Conservation (phyloP, 768 basidiomycete genomes). For the Kondoa subrosea region DNA sequence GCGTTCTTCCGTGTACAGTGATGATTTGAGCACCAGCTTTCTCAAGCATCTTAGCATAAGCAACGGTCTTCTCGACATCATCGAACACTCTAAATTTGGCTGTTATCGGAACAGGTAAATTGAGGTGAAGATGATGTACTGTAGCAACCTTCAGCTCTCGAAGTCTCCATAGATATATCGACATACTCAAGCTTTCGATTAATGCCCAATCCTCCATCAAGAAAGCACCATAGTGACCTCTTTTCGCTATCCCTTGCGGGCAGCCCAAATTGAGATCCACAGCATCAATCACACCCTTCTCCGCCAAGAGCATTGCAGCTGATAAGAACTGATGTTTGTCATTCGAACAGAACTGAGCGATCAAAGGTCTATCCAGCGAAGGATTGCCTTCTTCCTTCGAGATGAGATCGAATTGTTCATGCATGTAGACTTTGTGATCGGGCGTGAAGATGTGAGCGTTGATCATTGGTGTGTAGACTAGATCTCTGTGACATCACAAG, state of each 20-base stretch:
- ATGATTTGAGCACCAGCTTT: slow-evolving; percentile 85
- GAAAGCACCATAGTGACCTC: slow-evolving; percentile 75
- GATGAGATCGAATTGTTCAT: slow-evolving; percentile 50
- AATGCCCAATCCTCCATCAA: slow-evolving; percentile 90
- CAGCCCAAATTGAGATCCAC: slow-evolving; percentile 80
- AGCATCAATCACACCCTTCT: slow-evolving; percentile 55
- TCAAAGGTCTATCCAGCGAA: slow-evolving; percentile 26
- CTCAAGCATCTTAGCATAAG: slow-evolving; percentile 91
- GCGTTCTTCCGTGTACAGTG: slow-evolving; percentile 76
- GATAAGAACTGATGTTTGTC: slow-evolving; percentile 58
- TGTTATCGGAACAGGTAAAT: slow-evolving; percentile 79
- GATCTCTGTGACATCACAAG: too few species aligned
- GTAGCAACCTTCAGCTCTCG: too few species aligned
- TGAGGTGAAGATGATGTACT: slow-evolving; percentile 74
- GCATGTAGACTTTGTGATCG: slow-evolving; percentile 40
- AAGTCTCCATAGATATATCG: slow-evolving; percentile 25
- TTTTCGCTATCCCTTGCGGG: slow-evolving; percentile 83
- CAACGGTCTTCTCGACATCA: slow-evolving; percentile 67
- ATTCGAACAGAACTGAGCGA: slow-evolving; percentile 64
- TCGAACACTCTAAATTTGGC: slow-evolving; percentile 91
- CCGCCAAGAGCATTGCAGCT: slow-evolving; percentile 59
- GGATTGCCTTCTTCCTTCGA: slow-evolving; percentile 64
- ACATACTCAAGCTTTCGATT: slow-evolving; percentile 58
- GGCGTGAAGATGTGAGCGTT: slow-evolving; percentile 69
- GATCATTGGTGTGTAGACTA: slow-evolving; percentile 97